Evolutionary conservation across 2,329 filamentous ascomycete species (phyloP).

Genomic region (Aspergillus flavus): DNA sequence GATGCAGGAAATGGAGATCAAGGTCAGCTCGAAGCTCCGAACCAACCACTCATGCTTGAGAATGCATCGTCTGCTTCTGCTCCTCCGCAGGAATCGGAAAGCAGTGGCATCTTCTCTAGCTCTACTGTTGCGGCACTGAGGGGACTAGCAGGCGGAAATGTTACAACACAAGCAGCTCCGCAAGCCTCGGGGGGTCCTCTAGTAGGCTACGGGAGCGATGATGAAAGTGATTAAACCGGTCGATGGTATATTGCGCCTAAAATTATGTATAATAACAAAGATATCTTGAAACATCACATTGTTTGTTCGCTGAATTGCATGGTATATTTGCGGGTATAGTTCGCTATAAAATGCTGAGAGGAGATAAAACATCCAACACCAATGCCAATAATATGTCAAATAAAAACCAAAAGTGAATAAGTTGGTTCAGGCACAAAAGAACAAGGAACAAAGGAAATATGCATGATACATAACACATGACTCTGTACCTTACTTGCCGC

Average conservation of each 20-base stretch:
- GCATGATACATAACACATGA: slow-evolving; percentile 18
- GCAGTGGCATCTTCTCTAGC: slow-evolving; percentile 74
- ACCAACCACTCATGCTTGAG: slow-evolving; percentile 51
- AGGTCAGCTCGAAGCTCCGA: slow-evolving; percentile 58
- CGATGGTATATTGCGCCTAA: background rate
- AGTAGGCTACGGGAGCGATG: slow-evolving; percentile 88
- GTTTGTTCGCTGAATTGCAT: slow-evolving; percentile 14
- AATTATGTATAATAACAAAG: slow-evolving; percentile 37
- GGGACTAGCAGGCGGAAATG: slow-evolving; percentile 49
- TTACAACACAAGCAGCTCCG: slow-evolving; percentile 49
- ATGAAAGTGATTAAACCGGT: slow-evolving; percentile 64
- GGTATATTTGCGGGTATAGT: slow-evolving; percentile 24
- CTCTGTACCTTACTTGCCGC: slow-evolving; percentile 19
- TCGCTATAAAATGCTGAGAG: slow-evolving; percentile 20
- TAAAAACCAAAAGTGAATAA: slow-evolving; percentile 16
- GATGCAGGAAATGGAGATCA: slow-evolving; percentile 59
- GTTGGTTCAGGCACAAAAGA: slow-evolving; percentile 14
- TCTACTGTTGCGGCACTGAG: slow-evolving; percentile 80
- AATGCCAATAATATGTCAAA: slow-evolving; percentile 3
- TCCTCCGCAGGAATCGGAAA: slow-evolving; percentile 34
- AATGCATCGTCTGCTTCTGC: slow-evolving; percentile 45
- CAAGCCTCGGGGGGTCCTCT: slow-evolving; percentile 64
- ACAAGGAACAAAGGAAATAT: slow-evolving; percentile 15
- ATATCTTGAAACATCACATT: slow-evolving; percentile 30
- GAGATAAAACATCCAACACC: slow-evolving; percentile 8